These are phyloP conservation scores for Penicillium nucicola DNA, from an alignment of 495 filamentous ascomycete genomes.

Conservation along the genomic window DNA sequence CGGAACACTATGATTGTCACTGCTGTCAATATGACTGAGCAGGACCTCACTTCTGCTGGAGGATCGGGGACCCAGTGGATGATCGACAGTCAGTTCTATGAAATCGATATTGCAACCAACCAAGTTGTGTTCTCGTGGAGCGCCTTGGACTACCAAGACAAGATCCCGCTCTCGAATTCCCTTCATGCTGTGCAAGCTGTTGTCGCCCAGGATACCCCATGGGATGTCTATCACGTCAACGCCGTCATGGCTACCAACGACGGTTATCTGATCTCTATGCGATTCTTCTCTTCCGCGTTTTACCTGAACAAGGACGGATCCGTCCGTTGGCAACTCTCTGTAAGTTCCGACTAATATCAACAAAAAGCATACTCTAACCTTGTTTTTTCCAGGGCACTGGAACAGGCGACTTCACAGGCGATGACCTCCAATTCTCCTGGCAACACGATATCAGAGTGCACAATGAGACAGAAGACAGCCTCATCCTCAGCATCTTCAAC, in stretches of 20 bases:
- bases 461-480: constrained; percentile 17
- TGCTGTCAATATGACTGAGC: constrained; percentile 39
- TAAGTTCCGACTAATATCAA: background rate
- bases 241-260: constrained; percentile 26
- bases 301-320: constrained; percentile 26
- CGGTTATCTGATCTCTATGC: constrained; percentile 32
- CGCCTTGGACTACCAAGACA: constrained; percentile 22
- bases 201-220: constrained; percentile 7
- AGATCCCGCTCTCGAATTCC: constrained; percentile 7
- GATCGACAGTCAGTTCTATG: constrained; percentile 42
- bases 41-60: constrained; percentile 14
- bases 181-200: background rate
- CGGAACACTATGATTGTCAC: constrained; percentile 48
- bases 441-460: constrained; percentile 30
- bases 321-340: constrained; percentile 28
- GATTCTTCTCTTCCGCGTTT: constrained; percentile 30
- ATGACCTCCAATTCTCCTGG: constrained; percentile 21
- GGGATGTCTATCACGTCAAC: constrained; percentile 42
- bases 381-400: constrained; percentile 4
- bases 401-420: constrained; percentile 34
- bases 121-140: constrained; percentile 31
- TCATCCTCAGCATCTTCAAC: constrained; percentile 25
- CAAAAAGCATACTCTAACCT: too few relatives aligned
- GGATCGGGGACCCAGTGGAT: constrained; percentile 35
- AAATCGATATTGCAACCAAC: constrained; percentile 36